Conservation (phyloP, 140 eudicot genomes). For the Bidens hawaiensis region DNA sequence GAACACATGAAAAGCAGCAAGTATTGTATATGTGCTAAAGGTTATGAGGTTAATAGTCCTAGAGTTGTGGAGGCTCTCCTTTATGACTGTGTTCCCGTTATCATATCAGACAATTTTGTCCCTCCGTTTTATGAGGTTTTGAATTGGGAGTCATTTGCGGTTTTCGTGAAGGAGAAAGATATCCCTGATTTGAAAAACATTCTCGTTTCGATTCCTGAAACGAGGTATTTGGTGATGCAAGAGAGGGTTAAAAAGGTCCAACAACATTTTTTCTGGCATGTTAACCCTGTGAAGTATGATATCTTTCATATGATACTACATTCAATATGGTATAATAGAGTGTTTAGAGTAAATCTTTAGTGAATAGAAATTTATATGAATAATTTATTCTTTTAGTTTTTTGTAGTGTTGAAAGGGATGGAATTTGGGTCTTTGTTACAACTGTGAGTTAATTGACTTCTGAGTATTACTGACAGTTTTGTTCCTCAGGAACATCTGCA, state of each 20-base stretch:
- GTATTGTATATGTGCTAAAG: constrained; percentile 79
- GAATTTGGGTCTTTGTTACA: neutral
- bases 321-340: constrained; percentile 78
- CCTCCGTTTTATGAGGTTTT: constrained; percentile 89
- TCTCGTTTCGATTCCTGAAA: constrained; percentile 44
- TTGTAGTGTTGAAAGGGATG: neutral
- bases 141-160: constrained; percentile 87
- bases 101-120: constrained; percentile 81
- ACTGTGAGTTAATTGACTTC: neutral
- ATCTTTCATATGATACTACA: constrained; percentile 78
- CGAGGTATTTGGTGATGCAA: constrained; percentile 53
- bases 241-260: constrained; percentile 70
- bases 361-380: neutral
- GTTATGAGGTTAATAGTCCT: constrained; percentile 85
- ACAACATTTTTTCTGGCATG: constrained; percentile 79
- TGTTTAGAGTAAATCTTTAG: constrained; percentile 34
- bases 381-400: neutral
- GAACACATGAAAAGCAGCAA: constrained; percentile 82
- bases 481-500: constrained; percentile 16
- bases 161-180: constrained; percentile 69
- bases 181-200: constrained; percentile 64
- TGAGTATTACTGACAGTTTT: neutral
- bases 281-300: constrained; percentile 70
- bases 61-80: constrained; percentile 89
- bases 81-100: constrained; percentile 92